These are phyloP conservation scores for Wickerhamomyces sp. DNA, from an alignment of 1,139 yeast genomes.

Conservation along the genomic window DNA sequence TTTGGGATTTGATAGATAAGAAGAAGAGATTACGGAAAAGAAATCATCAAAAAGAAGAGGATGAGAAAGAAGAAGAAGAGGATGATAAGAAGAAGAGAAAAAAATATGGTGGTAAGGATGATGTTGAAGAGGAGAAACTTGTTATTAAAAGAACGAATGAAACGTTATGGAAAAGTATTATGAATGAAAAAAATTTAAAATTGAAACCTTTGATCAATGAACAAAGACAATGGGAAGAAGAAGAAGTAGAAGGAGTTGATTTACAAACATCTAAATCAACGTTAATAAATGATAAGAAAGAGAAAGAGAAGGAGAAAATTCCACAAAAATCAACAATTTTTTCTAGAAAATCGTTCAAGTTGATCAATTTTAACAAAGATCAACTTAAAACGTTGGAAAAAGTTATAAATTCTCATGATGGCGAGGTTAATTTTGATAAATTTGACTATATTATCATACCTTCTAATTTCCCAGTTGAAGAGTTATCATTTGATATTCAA, in stretches of 20 bases:
- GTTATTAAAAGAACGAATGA: constrained; percentile 25
- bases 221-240: constrained; percentile 19
- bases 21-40: constrained; percentile 21
- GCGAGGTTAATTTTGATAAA: constrained; percentile 20
- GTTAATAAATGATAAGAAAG: background rate
- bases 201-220: constrained; percentile 5
- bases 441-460: constrained; percentile 17
- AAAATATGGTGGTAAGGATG: too few species aligned
- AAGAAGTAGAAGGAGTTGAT: background rate
- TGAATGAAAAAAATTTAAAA: constrained; percentile 28
- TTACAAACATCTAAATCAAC: constrained; percentile 3
- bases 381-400: constrained; percentile 31
- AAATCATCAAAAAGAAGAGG: constrained; percentile 8
- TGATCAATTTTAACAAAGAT: constrained; percentile 35
- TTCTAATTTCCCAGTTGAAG: constrained; percentile 9
- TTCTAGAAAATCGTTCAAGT: constrained; percentile 31
- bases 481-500: constrained; percentile 1
- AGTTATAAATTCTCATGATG: constrained; percentile 41
- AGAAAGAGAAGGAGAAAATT: constrained; percentile 1
- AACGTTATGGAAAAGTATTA: constrained; percentile 46
- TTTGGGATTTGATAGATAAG: constrained; percentile 39
- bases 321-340: constrained; percentile 28
- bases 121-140: constrained; percentile 18
- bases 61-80: constrained; percentile 2
- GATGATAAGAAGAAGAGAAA: background rate